phyloP scores from a whole-genome alignment of 2,329 filamentous ascomycete species.

The Colletotrichum sp. region DNA sequence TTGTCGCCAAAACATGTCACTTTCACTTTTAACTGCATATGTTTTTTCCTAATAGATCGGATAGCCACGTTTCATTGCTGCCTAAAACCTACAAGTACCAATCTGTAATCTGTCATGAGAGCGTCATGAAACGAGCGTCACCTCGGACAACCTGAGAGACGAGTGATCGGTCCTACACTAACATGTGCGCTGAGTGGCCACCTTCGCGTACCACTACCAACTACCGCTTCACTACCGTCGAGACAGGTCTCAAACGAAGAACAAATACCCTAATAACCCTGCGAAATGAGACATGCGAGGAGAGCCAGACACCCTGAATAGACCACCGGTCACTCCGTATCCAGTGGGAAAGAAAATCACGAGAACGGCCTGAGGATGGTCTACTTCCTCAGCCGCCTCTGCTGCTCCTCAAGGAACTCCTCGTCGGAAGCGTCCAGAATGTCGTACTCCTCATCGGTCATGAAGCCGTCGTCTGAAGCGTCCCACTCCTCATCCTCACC shows the following conservation, averaged over 20 bases:
- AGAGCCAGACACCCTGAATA: slow-evolving; percentile 10
- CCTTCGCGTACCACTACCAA: not conserved
- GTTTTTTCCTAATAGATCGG: not conserved
- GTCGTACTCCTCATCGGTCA: slow-evolving; percentile 98
- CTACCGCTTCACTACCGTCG: not conserved
- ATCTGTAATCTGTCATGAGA: slow-evolving; percentile 21
- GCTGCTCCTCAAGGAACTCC: slow-evolving; percentile 70
- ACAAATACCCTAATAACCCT: slow-evolving; percentile 4
- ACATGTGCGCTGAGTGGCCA: not conserved
- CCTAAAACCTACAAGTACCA: slow-evolving; percentile 22
- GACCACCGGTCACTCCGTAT: slow-evolving; percentile 14
- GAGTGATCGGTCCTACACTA: not conserved
- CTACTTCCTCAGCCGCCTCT: slow-evolving; percentile 46
- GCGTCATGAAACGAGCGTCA: slow-evolving; percentile 12
- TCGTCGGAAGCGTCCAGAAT: slow-evolving; percentile 95
- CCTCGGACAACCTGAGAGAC: slow-evolving; percentile 6
- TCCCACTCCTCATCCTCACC: slow-evolving; percentile 66
- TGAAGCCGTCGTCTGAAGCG: slow-evolving; percentile 74
- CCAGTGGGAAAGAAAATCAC: not conserved
- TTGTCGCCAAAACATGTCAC: not conserved
- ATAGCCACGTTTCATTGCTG: slow-evolving; percentile 2
- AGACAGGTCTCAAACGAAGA: slow-evolving; percentile 3
- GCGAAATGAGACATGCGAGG: slow-evolving; percentile 11
- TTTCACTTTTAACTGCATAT: not conserved
- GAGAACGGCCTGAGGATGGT: not conserved